Conservation (phyloP, 192 early-diverging fungal species). For the Coemansia aciculifera region DNA sequence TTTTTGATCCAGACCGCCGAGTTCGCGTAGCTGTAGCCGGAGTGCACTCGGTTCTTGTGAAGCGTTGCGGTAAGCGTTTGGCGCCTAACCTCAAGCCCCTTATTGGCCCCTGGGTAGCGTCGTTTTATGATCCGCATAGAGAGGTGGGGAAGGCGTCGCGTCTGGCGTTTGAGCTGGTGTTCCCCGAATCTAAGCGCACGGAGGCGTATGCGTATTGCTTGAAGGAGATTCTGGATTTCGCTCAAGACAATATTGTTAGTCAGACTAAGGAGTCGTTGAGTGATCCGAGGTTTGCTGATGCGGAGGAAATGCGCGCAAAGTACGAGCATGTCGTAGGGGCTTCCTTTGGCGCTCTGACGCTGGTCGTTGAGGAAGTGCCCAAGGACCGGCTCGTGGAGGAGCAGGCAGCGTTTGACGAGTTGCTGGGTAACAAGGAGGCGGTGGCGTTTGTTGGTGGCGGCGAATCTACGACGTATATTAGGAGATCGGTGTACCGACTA, state of each 20-base stretch:
- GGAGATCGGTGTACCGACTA: conserved; percentile 41
- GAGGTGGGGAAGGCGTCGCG: conserved; percentile 72
- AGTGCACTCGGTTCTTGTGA: conserved; percentile 69
- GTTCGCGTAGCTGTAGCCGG: conserved; percentile 70
- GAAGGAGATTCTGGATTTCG: conserved; percentile 69
- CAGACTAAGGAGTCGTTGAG: conserved; percentile 83
- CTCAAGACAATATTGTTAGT: conserved; percentile 66
- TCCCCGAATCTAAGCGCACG: conserved; percentile 72
- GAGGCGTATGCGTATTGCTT: conserved; percentile 80
- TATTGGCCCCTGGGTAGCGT: conserved; percentile 80
- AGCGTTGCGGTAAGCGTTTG: conserved; percentile 68
- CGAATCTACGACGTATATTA: conserved; percentile 31
- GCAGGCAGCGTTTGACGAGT: conserved; percentile 38
- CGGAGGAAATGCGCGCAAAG: conserved; percentile 45
- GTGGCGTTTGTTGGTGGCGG: conserved; percentile 18
- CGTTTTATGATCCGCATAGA: conserved; percentile 77
- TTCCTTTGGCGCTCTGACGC: conserved; percentile 39
- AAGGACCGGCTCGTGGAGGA: conserved; percentile 14
- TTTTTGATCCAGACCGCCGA: conserved; percentile 81
- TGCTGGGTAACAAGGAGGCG: conserved; percentile 18
- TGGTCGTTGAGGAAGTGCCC: conserved; percentile 39
- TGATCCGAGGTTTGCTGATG: conserved; percentile 47
- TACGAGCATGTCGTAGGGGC: conserved; percentile 44
- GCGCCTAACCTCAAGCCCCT: conserved; percentile 81
- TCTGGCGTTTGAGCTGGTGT: conserved; percentile 63